Base-by-base conservation (phyloP, 495 filamentous ascomycete genomes). In the Xylaria flabelliformis region DNA sequence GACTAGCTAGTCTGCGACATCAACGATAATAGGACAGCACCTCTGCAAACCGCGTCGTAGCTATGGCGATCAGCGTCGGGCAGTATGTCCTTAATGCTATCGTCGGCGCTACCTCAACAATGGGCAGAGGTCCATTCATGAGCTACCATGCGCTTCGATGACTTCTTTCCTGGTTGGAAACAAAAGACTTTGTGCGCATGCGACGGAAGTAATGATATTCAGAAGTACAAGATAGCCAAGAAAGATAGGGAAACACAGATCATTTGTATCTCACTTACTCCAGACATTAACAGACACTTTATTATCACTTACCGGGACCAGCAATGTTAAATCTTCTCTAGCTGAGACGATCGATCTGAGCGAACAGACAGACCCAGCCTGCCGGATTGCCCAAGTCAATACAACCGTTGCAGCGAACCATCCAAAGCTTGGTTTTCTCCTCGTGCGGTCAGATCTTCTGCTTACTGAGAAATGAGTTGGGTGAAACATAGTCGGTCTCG, bases 401-500 rank as follows among this genome's bases (percentile, higher is more conserved):
- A 61, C 32, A 36, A 61, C 32, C 32, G 34, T 61, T 41, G 32
- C 58, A 39, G 58, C 58, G 58, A 39, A 61, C 58, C 32, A 32
- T 39, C 58, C 34, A 39, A 61, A 61, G 29, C 58, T 61, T 19
- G 58, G 19, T n/a, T n/a, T 19, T 34, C 56, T 32, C 36, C 29
- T 39, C 32, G 12, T 61, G 64, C 64, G 29, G 8, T 5, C 29
- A 13, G 48, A 24, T 36, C 48, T 17, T 17, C 42, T 41, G 65
- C 48, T 56, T 44, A 21, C 50, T 41, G 48, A 24, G 12, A 56
- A 13, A 42, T 36, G 50, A 56, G 48, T 36, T 24, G 34, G 65
- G 61, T 69, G 67, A 69, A 61, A 69, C 67, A 9, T n/a, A 58
- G 41, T 69, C 48, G 10, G 67, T 69, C 41, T 69, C 53, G 51